Conservation (phyloP, 2,329 filamentous ascomycete species). For the Beauveria varroae region DNA sequence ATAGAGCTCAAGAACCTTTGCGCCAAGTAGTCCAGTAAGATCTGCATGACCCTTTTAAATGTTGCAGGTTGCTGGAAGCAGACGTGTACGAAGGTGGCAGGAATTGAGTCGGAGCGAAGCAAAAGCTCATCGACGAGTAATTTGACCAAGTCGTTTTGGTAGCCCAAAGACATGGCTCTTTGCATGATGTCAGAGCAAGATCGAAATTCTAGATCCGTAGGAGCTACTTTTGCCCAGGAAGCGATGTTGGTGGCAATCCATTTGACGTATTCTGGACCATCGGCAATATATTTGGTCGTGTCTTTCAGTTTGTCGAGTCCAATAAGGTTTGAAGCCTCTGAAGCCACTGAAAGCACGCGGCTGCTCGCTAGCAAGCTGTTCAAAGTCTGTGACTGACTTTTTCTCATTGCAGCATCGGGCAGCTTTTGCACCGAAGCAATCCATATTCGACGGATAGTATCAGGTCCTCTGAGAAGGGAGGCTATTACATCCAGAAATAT, state of each 20-base stretch:
- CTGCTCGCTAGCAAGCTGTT: constrained; percentile 40
- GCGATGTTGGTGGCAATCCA: constrained; percentile 66
- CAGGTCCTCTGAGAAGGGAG: constrained; percentile 31
- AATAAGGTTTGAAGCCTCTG: constrained; percentile 47
- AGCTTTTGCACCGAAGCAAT: constrained; percentile 20
- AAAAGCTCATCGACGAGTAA: constrained; percentile 30
- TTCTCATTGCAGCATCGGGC: constrained; percentile 19
- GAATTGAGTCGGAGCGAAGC: constrained; percentile 20
- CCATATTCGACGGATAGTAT: constrained; percentile 33
- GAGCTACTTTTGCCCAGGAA: constrained; percentile 29
- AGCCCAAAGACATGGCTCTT: constrained; percentile 63
- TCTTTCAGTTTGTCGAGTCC: constrained; percentile 24
- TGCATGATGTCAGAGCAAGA: constrained; percentile 42
- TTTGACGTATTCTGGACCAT: constrained; percentile 54
- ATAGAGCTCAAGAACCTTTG: constrained; percentile 34
- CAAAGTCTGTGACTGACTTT: constrained; percentile 29
- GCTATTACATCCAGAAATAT: constrained; percentile 38
- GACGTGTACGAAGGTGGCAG: constrained; percentile 22
- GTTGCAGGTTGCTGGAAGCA: constrained; percentile 22
- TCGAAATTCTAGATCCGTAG: constrained; percentile 29
- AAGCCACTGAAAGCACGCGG: constrained; percentile 40
- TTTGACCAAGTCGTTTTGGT: constrained; percentile 43
- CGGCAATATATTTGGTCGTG: constrained; percentile 50
- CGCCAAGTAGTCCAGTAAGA: constrained; percentile 34
- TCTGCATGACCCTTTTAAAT: constrained; percentile 20